phyloP scores from a whole-genome alignment of 2,329 filamentous ascomycete species.

The Akanthomyces dipterigenus region DNA sequence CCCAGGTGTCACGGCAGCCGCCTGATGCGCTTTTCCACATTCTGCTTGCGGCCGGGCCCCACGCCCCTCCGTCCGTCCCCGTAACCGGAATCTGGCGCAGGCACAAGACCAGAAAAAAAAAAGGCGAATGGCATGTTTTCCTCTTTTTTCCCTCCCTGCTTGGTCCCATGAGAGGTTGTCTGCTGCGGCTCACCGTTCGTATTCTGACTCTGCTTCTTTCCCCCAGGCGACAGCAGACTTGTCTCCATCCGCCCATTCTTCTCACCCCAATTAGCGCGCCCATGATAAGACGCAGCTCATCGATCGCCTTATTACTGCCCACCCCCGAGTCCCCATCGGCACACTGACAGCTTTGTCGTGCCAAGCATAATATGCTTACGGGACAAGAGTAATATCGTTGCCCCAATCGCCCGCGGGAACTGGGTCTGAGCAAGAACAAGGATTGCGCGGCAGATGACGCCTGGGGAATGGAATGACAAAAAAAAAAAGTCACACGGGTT shows the following conservation, averaged over 20 bases:
- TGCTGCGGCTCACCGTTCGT: background rate
- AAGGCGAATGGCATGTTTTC: background rate
- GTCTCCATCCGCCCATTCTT: background rate
- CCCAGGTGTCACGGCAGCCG: background rate
- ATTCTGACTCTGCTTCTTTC: background rate
- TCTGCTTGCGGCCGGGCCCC: background rate
- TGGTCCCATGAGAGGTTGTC: background rate
- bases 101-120: background rate
- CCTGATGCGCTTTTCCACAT: too few species aligned
- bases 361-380: conserved; percentile 12
- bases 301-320: background rate
- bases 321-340: background rate
- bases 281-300: background rate
- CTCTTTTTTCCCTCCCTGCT: background rate
- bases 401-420: background rate
- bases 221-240: too few species aligned
- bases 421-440: background rate
- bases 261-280: background rate
- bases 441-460: background rate
- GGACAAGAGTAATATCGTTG: conserved; percentile 4
- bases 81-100: conserved; percentile 4
- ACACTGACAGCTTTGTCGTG: background rate
- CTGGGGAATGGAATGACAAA: background rate
- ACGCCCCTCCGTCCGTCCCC: background rate
- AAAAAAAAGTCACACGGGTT: background rate